Evolutionary conservation across 305 asterid genomes (phyloP), one percentile per base, ranked within the genome.

Genomic region (Solanum hybrid): DNA sequence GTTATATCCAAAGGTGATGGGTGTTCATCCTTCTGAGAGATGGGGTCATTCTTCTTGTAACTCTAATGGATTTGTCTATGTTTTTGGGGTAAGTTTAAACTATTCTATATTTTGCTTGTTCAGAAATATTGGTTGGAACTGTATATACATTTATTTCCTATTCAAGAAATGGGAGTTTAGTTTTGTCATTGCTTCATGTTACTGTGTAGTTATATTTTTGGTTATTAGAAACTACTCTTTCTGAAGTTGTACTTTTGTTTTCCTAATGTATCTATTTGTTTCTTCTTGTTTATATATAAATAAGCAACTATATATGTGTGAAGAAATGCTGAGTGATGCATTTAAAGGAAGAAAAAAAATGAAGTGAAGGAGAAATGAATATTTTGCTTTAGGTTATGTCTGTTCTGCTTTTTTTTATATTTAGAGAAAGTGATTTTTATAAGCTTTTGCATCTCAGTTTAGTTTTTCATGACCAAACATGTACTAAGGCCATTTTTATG

Each of bases 1-100:
- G 98, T 73, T 93, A 40, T 93, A 91, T 92, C 99, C 99, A 37
- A 96, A 94, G 91, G 93, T 96, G 84, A 89, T 91, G 92, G 99
- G 98, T 57, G 91, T 94, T 78, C 92, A 91, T 90, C 98, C 98
- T 94, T 95, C 97, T 90, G 97, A 96, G 92, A 96, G 99, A 96
- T 97, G 99, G 99, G 99, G 99, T 76, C 99, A 97, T 92, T 96
- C 99, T 86, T 92, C 99, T 74, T 96, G 97, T 94, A 95, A 91
- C 93, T 95, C 92, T 93, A 94, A 95, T 92, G 98, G 97, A 11
- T 93, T 92, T 6, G 91, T 96, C 73, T 97, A 96, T 94, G 91
- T 97, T 24, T 96, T 96, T 92, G 99, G 99, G 86, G 99, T 96
- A 93, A 46, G 94, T 89, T 5, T 6, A 33, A 75, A 14, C 51